Base-by-base conservation (phyloP, 169 alveolate genomes). In the Neospora caninum region DNA sequence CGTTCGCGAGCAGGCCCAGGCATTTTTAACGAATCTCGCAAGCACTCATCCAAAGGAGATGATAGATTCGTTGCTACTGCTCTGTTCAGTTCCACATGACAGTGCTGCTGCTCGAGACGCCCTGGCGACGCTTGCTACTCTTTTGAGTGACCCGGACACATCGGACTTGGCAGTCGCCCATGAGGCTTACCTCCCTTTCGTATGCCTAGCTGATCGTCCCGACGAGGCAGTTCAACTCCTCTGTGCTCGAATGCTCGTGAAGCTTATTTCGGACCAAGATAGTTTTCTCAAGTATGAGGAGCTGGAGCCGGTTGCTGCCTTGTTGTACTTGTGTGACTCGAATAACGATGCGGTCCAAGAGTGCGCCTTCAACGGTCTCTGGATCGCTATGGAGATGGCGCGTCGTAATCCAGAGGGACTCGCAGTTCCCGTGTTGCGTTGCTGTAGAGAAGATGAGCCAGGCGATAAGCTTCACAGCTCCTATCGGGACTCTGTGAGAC, bases 1-100 rank as follows among this genome's bases (percentile, higher is more conserved):
- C 64, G 89, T 82, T 13, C 89, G 89, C 53, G 89, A 82, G 89
- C 53, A 82, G 41, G 89, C 89, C 64, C 89, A 82, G 36, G 64
- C 89, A 31, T 42, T 82, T 82, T 16, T 82, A 20, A 41, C 38
- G 38, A 41, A 20, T 41, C 53, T 42, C 38, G 89, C 89, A 13
- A 38, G 89, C 89, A 18, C 29, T 0, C 25, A 42, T 31, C 67
- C 89, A 25, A 82, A 38, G 36, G 69, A 82, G 2, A 41, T 43
- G 34, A 43, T 82, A 18, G 89, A 82, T 10, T 22, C 89, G 25
- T 43, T 82, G 69, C 67, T 82, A 31, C 36, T 42, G 39, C 89
- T 82, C 7, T 82, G 89, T 49, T 78, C 86, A n/a, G 31, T 78
- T 20, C 22, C 45, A n/a, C 41, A 42, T 49, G 89, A 38, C 38